Evolutionary conservation across 257 asterid species (phyloP).

Genomic region (Fraxinus cuspidata): DNA sequence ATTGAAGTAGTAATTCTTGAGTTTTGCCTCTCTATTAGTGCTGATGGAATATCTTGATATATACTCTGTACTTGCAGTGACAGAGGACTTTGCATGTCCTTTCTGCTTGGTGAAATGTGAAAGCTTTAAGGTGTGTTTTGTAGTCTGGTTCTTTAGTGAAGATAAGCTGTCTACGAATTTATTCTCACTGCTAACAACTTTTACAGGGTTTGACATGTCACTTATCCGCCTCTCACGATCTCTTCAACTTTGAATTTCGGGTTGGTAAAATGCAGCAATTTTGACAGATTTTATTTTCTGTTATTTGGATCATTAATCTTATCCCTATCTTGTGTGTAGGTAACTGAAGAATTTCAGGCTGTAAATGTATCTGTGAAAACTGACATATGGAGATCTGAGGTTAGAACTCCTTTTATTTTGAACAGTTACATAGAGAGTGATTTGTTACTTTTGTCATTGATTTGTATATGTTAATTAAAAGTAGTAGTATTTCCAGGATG

Average conservation of each 20-base stretch:
- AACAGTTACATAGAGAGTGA: slow-evolving; percentile 1
- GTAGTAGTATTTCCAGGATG: background rate
- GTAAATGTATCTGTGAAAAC: slow-evolving; percentile 86
- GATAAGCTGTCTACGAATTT: slow-evolving; percentile 11
- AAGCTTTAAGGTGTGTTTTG: slow-evolving; percentile 72
- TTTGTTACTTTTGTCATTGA: background rate
- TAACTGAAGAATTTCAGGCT: slow-evolving; percentile 92
- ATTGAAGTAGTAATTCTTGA: slow-evolving; percentile 17
- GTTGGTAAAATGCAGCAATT: slow-evolving; percentile 54
- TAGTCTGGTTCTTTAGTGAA: background rate
- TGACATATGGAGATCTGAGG: slow-evolving; percentile 90
- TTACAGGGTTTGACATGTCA: slow-evolving; percentile 89
- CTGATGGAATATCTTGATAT: slow-evolving; percentile 33
- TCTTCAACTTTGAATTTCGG: slow-evolving; percentile 97
- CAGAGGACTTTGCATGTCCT: slow-evolving; percentile 97
- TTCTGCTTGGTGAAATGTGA: slow-evolving; percentile 97
- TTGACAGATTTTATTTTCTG: background rate
- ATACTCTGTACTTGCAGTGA: slow-evolving; percentile 58
- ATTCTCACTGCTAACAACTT: slow-evolving; percentile 30
- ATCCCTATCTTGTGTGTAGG: slow-evolving; percentile 41
- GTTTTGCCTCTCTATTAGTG: slow-evolving; percentile 10
- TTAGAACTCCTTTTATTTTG: slow-evolving; percentile 34
- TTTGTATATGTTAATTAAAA: background rate
- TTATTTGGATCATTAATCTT: slow-evolving; percentile 9
- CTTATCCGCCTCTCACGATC: slow-evolving; percentile 75